Conservation (phyloP, 1,284 basidiomycete genomes). For the Cutaneotrichosporon daszewskae region DNA sequence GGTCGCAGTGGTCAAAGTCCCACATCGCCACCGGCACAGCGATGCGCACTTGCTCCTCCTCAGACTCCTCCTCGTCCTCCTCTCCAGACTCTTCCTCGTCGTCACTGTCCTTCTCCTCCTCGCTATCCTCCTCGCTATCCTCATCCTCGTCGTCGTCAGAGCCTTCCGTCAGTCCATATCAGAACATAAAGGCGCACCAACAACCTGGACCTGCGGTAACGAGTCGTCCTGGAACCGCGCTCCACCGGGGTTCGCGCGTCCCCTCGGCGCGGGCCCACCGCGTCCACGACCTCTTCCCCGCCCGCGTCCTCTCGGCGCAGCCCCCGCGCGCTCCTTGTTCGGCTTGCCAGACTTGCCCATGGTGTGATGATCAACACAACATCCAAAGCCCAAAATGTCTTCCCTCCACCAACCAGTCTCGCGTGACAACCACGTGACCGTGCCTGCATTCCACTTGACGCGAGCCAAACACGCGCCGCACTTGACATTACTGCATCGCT, state of each 20-base stretch:
- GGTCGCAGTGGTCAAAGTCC: slow-evolving; percentile 98
- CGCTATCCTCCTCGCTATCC: neutral
- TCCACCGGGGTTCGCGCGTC: neutral
- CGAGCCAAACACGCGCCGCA: neutral
- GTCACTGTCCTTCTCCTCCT: slow-evolving; percentile 10
- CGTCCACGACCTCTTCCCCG: slow-evolving; percentile 11
- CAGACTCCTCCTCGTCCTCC: slow-evolving; percentile 35
- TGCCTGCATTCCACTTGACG: too few relatives aligned
- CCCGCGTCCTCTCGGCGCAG: slow-evolving; percentile 4
- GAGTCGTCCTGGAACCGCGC: too few relatives aligned
- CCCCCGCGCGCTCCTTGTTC: slow-evolving; percentile 9
- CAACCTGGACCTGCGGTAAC: neutral
- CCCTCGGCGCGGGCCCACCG: slow-evolving; percentile 4
- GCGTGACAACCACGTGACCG: too few relatives aligned
- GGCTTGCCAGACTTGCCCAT: slow-evolving; percentile 20
- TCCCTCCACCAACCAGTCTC: too few relatives aligned
- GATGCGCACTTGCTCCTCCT: slow-evolving; percentile 46
- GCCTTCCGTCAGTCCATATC: neutral
- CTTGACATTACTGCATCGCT: too few relatives aligned
- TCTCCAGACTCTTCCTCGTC: slow-evolving; percentile 23
- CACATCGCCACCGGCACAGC: slow-evolving; percentile 79
- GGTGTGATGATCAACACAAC: neutral
- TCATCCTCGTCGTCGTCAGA: slow-evolving; percentile 1
- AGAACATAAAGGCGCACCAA: neutral
- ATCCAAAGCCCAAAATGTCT: too few relatives aligned